Conservation (phyloP, 257 asterid genomes). For the Solanum ahanhuiri region DNA sequence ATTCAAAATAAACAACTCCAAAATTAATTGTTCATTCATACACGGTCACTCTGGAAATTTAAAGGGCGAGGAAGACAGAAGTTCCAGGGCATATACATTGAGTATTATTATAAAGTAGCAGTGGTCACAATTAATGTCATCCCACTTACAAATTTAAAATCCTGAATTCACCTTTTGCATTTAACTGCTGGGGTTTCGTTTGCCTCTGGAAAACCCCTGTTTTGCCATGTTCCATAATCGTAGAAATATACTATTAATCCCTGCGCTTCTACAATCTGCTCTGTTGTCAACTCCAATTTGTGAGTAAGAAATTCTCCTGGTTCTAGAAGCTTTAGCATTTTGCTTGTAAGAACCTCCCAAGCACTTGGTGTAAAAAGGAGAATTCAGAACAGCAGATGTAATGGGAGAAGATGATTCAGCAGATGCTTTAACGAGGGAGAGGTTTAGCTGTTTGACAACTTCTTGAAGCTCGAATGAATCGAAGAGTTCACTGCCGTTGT, state of each 20-base stretch:
- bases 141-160: neutral
- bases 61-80: neutral
- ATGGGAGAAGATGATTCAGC: slow-evolving; percentile 12
- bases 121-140: neutral
- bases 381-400: slow-evolving; percentile 4
- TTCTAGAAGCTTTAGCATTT: slow-evolving; percentile 20
- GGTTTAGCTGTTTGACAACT: slow-evolving; percentile 45
- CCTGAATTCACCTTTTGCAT: fast-evolving
- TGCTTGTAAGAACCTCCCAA: slow-evolving; percentile 23
- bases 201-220: neutral
- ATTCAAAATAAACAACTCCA: too few relatives aligned
- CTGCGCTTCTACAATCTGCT: neutral
- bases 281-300: neutral
- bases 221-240: slow-evolving; percentile 6
- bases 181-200: neutral
- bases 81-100: neutral
- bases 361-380: slow-evolving; percentile 24
- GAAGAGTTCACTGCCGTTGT: slow-evolving; percentile 45
- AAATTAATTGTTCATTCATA: too few relatives aligned
- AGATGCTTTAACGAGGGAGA: slow-evolving; percentile 32
- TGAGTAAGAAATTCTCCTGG: slow-evolving; percentile 20
- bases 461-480: slow-evolving; percentile 51
- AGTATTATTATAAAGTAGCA: neutral
- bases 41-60: neutral
- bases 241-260: neutral